Evolutionary conservation across 805 yeast species (phyloP).

Genomic region (Tetrapisispora pingtungensis): DNA sequence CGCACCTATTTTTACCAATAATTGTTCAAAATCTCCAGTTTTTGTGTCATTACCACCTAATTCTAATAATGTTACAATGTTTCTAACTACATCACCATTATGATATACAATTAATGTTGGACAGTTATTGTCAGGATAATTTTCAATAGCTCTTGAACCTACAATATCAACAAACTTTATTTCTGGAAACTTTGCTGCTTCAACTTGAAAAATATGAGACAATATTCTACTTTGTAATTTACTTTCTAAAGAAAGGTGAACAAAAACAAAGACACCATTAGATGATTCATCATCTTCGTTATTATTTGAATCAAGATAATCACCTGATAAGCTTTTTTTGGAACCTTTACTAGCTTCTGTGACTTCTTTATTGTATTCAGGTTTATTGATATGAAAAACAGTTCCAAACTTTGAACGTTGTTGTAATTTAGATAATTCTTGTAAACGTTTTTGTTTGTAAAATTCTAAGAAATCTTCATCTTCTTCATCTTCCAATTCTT

Average conservation of each 20-base stretch:
- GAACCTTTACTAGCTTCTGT: slow-evolving; percentile 60
- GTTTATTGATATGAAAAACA: slow-evolving; percentile 70
- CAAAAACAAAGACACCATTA: slow-evolving; percentile 49
- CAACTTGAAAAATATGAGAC: slow-evolving; percentile 41
- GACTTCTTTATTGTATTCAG: slow-evolving; percentile 78
- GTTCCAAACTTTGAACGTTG: slow-evolving; percentile 56
- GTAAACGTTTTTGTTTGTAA: slow-evolving; percentile 68
- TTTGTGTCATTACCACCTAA: slow-evolving; percentile 78
- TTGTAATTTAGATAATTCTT: slow-evolving; percentile 56
- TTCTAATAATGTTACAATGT: slow-evolving; percentile 67
- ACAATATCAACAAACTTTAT: slow-evolving; percentile 86
- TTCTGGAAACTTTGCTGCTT: slow-evolving; percentile 66
- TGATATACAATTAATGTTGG: slow-evolving; percentile 84
- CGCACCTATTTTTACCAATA: slow-evolving; percentile 58
- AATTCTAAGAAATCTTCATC: slow-evolving; percentile 78
- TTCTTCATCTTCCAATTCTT: slow-evolving; percentile 83
- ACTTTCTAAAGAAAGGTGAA: slow-evolving; percentile 64
- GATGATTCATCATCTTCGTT: slow-evolving; percentile 5
- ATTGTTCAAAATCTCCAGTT: slow-evolving; percentile 58
- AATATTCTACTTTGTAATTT: slow-evolving; percentile 66
- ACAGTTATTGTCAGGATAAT: slow-evolving; percentile 80
- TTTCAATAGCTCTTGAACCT: slow-evolving; percentile 84
- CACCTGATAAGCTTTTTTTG: background rate
- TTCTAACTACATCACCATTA: slow-evolving; percentile 69
- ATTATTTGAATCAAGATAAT: slow-evolving; percentile 3